Evolutionary conservation across 768 basidiomycete species (phyloP).

Genomic region (Pluteus cervinus): DNA sequence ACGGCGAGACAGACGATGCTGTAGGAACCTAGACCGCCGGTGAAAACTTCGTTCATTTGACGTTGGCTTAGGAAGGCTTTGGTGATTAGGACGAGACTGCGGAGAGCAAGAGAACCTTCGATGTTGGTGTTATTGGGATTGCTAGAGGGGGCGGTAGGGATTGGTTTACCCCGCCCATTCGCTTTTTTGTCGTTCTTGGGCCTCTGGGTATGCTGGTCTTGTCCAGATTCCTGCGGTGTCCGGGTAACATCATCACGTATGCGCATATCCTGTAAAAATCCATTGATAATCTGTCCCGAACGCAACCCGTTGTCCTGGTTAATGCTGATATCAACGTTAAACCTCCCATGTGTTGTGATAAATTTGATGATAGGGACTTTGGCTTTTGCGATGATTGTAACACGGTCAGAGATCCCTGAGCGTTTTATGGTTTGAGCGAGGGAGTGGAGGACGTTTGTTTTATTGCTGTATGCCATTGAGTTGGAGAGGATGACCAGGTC

Average conservation of each 20-base stretch:
- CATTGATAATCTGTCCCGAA: conserved; percentile 74
- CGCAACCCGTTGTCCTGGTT: conserved; percentile 85
- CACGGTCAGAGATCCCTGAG: conserved; percentile 63
- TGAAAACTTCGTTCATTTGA: conserved; percentile 97
- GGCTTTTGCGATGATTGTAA: conserved; percentile 88
- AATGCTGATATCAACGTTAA: conserved; percentile 90
- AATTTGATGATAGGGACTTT: conserved; percentile 98
- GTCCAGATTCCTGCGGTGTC: too few species aligned
- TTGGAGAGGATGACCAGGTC: conserved; percentile 87
- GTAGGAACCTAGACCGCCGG: conserved; percentile 91
- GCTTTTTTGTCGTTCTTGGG: too few species aligned
- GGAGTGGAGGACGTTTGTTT: conserved; percentile 62
- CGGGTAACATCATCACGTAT: too few species aligned
- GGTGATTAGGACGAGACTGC: conserved; percentile 78
- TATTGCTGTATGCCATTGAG: conserved; percentile 66
- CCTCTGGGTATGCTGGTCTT: too few species aligned
- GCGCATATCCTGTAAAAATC: conserved; percentile 70
- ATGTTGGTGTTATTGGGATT: too few species aligned
- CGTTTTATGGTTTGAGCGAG: conserved; percentile 76
- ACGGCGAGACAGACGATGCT: conserved; percentile 90
- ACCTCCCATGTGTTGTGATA: conserved; percentile 69
- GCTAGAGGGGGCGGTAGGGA: too few species aligned
- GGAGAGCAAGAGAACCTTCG: conserved; percentile 66
- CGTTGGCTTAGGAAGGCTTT: conserved; percentile 89
- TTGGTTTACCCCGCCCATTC: conserved; percentile 16